These are phyloP conservation scores for Ogataea ganodermae DNA, from an alignment of 805 yeast genomes.

Conservation along the genomic window DNA sequence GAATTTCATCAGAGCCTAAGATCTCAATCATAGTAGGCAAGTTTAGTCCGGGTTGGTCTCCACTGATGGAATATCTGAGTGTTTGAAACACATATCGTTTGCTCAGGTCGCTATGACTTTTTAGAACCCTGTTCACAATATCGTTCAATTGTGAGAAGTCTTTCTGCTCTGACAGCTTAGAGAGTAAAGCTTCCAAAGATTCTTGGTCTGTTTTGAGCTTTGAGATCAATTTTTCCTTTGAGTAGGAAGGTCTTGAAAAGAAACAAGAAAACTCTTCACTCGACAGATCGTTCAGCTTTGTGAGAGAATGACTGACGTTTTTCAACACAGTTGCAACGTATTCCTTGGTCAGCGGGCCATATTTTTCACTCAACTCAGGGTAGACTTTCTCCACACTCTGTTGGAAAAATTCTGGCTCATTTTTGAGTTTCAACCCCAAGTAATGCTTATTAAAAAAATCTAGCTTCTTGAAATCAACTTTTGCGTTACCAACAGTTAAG, in stretches of 20 bases:
- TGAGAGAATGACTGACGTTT: conserved; percentile 50
- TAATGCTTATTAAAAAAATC: conserved; percentile 76
- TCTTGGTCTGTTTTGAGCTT: conserved; percentile 21
- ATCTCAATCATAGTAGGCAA: conserved; percentile 58
- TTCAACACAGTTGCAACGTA: conserved; percentile 44
- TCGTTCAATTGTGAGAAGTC: conserved; percentile 18
- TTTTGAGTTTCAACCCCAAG: conserved; percentile 44
- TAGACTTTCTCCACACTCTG: conserved; percentile 39
- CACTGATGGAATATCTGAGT: conserved; percentile 69
- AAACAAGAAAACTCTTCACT: conserved; percentile 48
- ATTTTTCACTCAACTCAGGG: conserved; percentile 20
- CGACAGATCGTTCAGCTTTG: conserved; percentile 54
- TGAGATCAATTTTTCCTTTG: conserved; percentile 13
- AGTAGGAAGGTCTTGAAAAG: conserved; percentile 41
- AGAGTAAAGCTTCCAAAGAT: neutral
- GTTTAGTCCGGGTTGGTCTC: conserved; percentile 68
- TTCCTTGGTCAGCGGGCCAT: conserved; percentile 25
- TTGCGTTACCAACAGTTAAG: conserved; percentile 90
- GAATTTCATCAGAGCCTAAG: conserved; percentile 48
- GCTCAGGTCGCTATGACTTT: conserved; percentile 17
- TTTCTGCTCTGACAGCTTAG: conserved; percentile 11
- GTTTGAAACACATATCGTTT: conserved; percentile 54
- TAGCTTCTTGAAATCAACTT: conserved; percentile 79
- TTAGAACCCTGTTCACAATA: conserved; percentile 7
- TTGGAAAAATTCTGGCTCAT: conserved; percentile 37